Percentiles rank a stretch among this genome's conserved stretches.
Evolutionary conservation across 2,329 filamentous ascomycete species (phyloP).

Genomic region (Elsinoe arachidis): DNA sequence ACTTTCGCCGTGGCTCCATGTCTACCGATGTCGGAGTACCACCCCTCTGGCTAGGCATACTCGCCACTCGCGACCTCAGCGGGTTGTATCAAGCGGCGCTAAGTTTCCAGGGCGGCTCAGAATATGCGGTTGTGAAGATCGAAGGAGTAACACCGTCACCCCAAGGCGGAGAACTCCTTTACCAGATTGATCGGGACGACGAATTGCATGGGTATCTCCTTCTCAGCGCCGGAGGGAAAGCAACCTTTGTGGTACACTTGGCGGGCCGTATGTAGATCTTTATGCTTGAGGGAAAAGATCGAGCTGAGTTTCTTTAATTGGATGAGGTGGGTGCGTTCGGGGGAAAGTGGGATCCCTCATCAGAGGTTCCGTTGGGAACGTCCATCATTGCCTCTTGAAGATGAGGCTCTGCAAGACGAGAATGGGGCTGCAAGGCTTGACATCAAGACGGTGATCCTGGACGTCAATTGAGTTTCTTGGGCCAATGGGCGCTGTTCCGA

Average conservation of each 20-base stretch:
- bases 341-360: neutral
- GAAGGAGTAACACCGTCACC: slow-evolving; percentile 57
- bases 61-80: slow-evolving; percentile 49
- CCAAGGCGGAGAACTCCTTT: slow-evolving; percentile 51
- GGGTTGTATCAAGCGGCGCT: slow-evolving; percentile 56
- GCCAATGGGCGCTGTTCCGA: slow-evolving; percentile 8
- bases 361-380: neutral
- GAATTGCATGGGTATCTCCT: slow-evolving; percentile 65
- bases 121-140: slow-evolving; percentile 50
- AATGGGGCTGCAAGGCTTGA: slow-evolving; percentile 3
- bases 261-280: slow-evolving; percentile 12
- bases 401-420: slow-evolving; percentile 6
- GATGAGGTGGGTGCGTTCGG: neutral
- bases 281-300: slow-evolving; percentile 2
- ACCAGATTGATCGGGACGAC: slow-evolving; percentile 60
- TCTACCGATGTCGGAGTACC: slow-evolving; percentile 46
- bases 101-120: slow-evolving; percentile 53
- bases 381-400: neutral
- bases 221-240: slow-evolving; percentile 51
- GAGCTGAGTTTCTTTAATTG: neutral
- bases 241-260: slow-evolving; percentile 37
- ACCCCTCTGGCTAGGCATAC: slow-evolving; percentile 57
- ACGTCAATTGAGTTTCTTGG: neutral
- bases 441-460: slow-evolving; percentile 3
- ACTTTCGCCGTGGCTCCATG: slow-evolving; percentile 59